Base-by-base conservation (phyloP, 495 filamentous ascomycete species). In the Elaphomyces granulatus region DNA sequence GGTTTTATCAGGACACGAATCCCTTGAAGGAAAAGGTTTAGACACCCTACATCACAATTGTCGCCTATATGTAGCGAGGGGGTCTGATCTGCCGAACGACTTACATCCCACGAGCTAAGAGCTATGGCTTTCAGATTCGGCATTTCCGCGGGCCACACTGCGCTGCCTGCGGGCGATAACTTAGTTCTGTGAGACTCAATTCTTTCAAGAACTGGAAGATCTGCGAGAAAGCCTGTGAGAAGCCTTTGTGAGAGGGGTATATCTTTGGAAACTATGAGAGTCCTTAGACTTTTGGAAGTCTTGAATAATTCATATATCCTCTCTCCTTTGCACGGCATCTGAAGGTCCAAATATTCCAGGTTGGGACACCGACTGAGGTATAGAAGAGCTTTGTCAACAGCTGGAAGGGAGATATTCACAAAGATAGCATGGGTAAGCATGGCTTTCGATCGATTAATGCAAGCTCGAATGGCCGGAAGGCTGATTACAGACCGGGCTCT, bases 341-440 rank as follows among this genome's bases (percentile, higher is more conserved):
- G 42, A 1, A 66, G 34, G 16, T 63, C 58, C 2, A 68, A 46
- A 33, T 61, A 45, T 40, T 62, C 56, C 0, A 68, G 37, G 2
- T 48, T 48, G 7, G 59, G 58, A 39, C 64, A 68, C 30, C 56
- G 48, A 39, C 62, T 57, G 3, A 66, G 18, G 33, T 52, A 56
- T 20, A 60, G 53, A 15, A 66, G 37, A 6, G 46, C 50, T 28
- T 52, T 59, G 0, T 48, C 41, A 0, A 42, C 50, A 30, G 53
- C 54, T 1, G 47, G 30, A 3, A 45, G 33, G 6, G 56, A 54
- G 19, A 59, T 14, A 37, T 62, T 60, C 20, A 51, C 52, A 35
- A 70, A 49, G 14, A 50, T 54, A 14, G 63, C 60, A 31, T 56
- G 47, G n/a, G 58, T 66, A 15, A 64, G 50, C 41, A 56, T 55